phyloP scores from a whole-genome alignment of 345 rosid genomes.

The Aquilaria sinensis region DNA sequence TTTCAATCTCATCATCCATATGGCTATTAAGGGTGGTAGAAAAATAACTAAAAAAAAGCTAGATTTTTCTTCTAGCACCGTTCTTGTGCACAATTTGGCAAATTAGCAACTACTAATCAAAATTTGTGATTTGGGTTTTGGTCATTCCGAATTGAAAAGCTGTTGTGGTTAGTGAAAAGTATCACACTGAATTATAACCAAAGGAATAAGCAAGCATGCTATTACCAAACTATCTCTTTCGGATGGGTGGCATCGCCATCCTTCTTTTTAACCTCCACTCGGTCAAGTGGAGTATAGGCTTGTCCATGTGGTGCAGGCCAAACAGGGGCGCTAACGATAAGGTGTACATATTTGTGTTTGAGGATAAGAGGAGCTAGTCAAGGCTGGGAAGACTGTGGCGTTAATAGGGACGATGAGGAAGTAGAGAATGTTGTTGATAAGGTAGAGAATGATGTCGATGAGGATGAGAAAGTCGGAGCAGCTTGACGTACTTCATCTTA shows the following conservation, averaged over 20 bases:
- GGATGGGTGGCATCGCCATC: conserved; percentile 72
- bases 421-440: too few relatives aligned
- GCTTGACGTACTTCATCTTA: too few relatives aligned
- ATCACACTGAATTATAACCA: conserved; percentile 60
- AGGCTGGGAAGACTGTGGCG: conserved; percentile 30
- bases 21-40: too few relatives aligned
- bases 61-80: too few relatives aligned
- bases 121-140: too few relatives aligned
- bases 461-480: too few relatives aligned
- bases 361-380: conserved; percentile 63
- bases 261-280: conserved; percentile 55
- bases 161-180: conserved; percentile 63
- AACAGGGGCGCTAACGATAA: conserved; percentile 69
- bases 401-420: too few relatives aligned
- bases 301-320: conserved; percentile 57
- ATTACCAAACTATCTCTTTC: conserved; percentile 71
- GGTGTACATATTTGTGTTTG: conserved; percentile 55
- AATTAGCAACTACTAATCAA: too few relatives aligned
- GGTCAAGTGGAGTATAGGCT: conserved; percentile 47
- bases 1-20: too few relatives aligned
- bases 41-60: too few relatives aligned
- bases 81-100: too few relatives aligned
- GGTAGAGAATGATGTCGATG: too few relatives aligned
- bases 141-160: conserved; percentile 57
- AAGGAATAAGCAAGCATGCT: conserved; percentile 77